Evolutionary conservation across 306 rosid species (phyloP).

Genomic region (Rosa multiflora): DNA sequence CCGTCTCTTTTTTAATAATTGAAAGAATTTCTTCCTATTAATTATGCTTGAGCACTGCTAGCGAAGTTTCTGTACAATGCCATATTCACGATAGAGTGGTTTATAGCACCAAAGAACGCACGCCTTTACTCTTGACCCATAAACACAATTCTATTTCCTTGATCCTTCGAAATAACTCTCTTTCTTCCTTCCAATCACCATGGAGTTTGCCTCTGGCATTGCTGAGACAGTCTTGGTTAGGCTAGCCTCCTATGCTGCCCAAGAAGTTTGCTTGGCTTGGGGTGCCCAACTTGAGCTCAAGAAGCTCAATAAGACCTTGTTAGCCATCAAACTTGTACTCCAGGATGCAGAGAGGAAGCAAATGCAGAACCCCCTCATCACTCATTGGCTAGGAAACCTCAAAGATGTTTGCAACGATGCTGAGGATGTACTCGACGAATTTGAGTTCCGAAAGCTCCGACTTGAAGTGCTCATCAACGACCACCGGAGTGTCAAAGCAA

Average conservation of each 20-base stretch:
- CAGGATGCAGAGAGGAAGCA: conserved; percentile 13
- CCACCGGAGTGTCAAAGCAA: neutral
- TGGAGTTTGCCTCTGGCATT: neutral
- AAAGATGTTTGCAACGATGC: neutral
- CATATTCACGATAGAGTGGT: too few species aligned
- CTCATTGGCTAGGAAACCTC: neutral
- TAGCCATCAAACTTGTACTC: neutral
- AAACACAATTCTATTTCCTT: neutral
- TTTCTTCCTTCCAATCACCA: neutral
- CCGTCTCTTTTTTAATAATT: too few species aligned
- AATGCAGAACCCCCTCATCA: neutral
- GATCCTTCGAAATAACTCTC: too few species aligned
- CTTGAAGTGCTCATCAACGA: neutral
- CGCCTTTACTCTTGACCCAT: too few species aligned
- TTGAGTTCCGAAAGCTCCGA: neutral
- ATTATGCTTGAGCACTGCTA: too few species aligned
- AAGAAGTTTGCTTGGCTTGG: neutral
- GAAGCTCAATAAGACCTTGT: neutral
- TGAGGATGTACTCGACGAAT: conserved; percentile 5
- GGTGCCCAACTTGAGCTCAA: neutral
- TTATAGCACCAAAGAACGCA: too few species aligned
- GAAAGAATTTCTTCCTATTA: too few species aligned
- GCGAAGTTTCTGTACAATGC: too few species aligned
- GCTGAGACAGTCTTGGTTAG: neutral
- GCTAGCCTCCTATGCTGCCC: neutral